Percentiles rank a stretch among this genome's conserved stretches.
phyloP scores from a whole-genome alignment of 768 basidiomycete genomes.

The Phanerochaete sordida region DNA sequence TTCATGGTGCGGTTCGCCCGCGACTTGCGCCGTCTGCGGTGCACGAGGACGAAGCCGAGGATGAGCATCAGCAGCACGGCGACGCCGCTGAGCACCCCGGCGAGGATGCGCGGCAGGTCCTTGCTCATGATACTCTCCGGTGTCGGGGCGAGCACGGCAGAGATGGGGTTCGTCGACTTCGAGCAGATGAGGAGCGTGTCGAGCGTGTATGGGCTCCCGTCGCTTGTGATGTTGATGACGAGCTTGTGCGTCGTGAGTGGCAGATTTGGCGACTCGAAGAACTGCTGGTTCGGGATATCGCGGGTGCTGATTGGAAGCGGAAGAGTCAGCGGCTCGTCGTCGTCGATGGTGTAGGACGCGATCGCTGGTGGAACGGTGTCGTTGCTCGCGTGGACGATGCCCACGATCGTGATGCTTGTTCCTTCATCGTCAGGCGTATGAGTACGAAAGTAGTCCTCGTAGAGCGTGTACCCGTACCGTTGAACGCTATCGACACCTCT shows the following conservation, averaged over 20 bases:
- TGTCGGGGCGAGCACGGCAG: neutral
- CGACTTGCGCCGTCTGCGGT: conserved; percentile 5
- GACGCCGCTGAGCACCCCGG: conserved; percentile 12
- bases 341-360: conserved; percentile 39
- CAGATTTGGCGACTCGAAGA: conserved; percentile 34
- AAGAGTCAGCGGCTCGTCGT: conserved; percentile 19
- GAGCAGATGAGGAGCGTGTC: conserved; percentile 35
- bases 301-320: conserved; percentile 33
- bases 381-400: conserved; percentile 41
- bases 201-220: conserved; percentile 37
- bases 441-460: neutral
- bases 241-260: conserved; percentile 32
- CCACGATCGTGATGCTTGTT: conserved; percentile 43
- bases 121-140: neutral
- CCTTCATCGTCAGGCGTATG: conserved; percentile 26
- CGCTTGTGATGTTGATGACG: conserved; percentile 34
- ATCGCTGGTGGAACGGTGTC: conserved; percentile 31
- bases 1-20: conserved; percentile 5
- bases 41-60: conserved; percentile 7
- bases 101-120: conserved; percentile 11
- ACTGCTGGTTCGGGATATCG: conserved; percentile 36
- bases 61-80: conserved; percentile 4
- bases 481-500: conserved; percentile 12
- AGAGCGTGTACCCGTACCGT: conserved; percentile 4
- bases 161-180: neutral